These are phyloP conservation scores for Talaromyces borbonicus DNA, from an alignment of 495 filamentous ascomycete species.

Conservation along the genomic window DNA sequence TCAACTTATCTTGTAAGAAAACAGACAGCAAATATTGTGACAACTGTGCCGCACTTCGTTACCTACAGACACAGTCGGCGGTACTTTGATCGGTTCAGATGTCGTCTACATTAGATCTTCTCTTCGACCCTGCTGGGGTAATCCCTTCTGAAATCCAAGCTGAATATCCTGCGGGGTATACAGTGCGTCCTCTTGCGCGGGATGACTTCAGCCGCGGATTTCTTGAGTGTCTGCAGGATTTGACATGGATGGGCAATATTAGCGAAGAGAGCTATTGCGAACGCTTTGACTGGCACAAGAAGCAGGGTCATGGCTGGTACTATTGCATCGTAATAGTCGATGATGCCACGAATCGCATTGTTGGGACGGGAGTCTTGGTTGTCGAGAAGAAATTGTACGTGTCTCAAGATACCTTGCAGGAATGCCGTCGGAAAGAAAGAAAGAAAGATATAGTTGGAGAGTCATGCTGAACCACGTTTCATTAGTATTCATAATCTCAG, in stretches of 20 bases:
- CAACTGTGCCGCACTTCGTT: no score
- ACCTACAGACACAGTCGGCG: no score
- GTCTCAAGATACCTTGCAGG: no score
- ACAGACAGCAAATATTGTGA: no score
- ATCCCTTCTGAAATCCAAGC: conserved; percentile 4
- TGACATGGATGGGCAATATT: conserved; percentile 4
- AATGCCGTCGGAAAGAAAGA: no score
- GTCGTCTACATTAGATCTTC: neutral
- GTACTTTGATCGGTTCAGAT: neutral
- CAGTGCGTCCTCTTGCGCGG: conserved; percentile 6
- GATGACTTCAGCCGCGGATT: conserved; percentile 4
- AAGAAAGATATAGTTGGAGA: no score
- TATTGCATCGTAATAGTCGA: conserved; percentile 8
- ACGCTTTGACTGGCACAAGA: conserved; percentile 7
- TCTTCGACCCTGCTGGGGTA: conserved; percentile 2
- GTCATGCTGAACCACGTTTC: no score
- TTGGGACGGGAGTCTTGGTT: conserved; percentile 2
- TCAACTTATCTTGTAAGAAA: no score
- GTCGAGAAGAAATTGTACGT: conserved; percentile 7
- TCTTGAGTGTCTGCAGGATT: conserved; percentile 3
- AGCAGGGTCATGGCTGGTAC: conserved; percentile 5
- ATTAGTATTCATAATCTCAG: conserved; percentile 22
- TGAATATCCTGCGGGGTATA: conserved; percentile 6
- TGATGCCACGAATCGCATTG: conserved; percentile 1
- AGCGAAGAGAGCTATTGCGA: neutral